Conservation (phyloP, 441 rosid species). For the Rhodomyrtus psidioides region DNA sequence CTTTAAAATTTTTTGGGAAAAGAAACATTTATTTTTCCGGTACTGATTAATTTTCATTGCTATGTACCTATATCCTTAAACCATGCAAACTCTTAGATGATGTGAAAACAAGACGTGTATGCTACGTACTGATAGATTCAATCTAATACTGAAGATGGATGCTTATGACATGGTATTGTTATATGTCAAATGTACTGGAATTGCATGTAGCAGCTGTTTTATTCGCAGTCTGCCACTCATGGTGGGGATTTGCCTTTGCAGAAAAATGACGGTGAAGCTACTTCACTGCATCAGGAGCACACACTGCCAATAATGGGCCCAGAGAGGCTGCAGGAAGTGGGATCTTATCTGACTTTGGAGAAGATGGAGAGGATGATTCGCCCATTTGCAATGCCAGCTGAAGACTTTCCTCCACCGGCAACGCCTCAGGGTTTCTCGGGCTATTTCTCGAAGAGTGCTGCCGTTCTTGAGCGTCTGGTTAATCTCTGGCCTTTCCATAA, state of each 20-base stretch:
- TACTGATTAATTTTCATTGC: background rate
- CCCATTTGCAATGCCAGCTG: conserved; percentile 98
- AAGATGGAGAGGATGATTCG: conserved; percentile 90
- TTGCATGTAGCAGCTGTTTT: background rate
- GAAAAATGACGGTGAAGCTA: conserved; percentile 73
- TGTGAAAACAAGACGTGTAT: background rate
- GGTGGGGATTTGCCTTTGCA: conserved; percentile 16
- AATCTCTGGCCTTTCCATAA: conserved; percentile 96
- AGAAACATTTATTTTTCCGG: background rate
- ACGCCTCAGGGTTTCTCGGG: conserved; percentile 96
- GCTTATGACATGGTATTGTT: background rate
- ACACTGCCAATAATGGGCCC: conserved; percentile 99
- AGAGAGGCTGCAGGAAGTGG: conserved; percentile 96
- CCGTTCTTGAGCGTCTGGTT: conserved; percentile 94
- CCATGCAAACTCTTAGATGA: background rate
- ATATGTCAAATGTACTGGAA: background rate
- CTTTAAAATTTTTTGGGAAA: background rate
- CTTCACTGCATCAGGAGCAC: conserved; percentile 89
- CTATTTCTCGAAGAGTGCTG: conserved; percentile 90
- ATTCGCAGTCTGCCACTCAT: background rate
- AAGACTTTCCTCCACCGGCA: conserved; percentile 95
- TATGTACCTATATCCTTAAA: background rate
- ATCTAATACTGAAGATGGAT: background rate
- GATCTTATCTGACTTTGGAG: conserved; percentile 81
- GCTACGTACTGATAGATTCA: background rate